A percentile compares a stretch with the other conserved stretches of the same genome.
Conservation (phyloP, 179 eudicot species). For the Amaranthus tricolor region DNA sequence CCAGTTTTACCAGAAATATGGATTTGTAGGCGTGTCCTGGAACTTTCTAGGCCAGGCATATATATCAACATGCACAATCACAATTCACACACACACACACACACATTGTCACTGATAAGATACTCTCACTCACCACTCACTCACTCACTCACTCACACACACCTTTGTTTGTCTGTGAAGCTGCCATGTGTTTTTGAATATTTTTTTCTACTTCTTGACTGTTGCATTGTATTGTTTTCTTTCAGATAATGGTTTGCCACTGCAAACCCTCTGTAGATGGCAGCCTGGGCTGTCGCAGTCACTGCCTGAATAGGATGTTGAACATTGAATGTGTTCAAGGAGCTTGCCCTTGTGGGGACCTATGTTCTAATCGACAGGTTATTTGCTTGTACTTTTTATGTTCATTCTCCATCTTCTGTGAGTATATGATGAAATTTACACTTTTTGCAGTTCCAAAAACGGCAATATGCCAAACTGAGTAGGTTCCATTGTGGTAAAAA, state of each 20-base stretch:
- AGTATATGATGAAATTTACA: background rate
- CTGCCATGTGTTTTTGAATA: constrained; percentile 2
- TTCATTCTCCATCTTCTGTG: constrained; percentile 4
- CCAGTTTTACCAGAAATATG: background rate
- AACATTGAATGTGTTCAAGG: constrained; percentile 91
- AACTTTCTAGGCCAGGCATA: background rate
- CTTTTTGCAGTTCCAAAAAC: constrained; percentile 74
- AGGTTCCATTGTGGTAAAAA: constrained; percentile 85
- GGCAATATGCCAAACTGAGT: constrained; percentile 69
- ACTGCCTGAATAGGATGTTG: constrained; percentile 93
- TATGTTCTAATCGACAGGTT: constrained; percentile 95
- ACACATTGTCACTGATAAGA: too few relatives aligned
- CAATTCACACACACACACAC: background rate
- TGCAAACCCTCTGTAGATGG: constrained; percentile 81
- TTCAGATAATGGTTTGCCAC: constrained; percentile 93
- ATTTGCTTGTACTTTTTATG: constrained; percentile 12
- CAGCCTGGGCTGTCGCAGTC: constrained; percentile 78
- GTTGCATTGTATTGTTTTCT: constrained; percentile 20
- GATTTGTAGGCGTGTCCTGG: background rate
- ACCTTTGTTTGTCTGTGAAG: background rate
- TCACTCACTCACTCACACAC: background rate
- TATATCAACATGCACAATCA: background rate
- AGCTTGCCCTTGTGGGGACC: constrained; percentile 94
- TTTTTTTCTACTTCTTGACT: constrained; percentile 14
- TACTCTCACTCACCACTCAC: too few relatives aligned